Conservation (phyloP, 106 monocot species). For the Apostasia shenzhenica region DNA sequence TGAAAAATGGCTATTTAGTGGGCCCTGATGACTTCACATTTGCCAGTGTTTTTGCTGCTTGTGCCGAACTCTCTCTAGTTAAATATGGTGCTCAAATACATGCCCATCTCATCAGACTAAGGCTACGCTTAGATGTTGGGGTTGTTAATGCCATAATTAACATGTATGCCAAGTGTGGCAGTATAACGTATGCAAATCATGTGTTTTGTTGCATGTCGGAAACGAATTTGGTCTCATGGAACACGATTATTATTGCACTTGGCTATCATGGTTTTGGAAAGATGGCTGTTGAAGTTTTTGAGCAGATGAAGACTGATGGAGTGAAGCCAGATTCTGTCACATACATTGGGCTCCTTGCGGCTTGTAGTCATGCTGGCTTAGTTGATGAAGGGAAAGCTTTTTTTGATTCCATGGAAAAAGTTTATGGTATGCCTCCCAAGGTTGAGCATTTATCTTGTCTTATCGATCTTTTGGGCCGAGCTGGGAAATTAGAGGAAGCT, state of each 20-base stretch:
- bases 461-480: conserved; percentile 59
- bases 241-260: conserved; percentile 51
- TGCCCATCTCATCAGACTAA: conserved; percentile 30
- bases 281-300: conserved; percentile 28
- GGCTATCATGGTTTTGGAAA: conserved; percentile 42
- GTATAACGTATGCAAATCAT: conserved; percentile 21
- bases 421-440: conserved; percentile 18
- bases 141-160: conserved; percentile 57
- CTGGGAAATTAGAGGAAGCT: conserved; percentile 56
- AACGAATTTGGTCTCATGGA: conserved; percentile 58
- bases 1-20: conserved; percentile 18
- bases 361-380: conserved; percentile 55
- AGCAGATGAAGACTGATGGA: conserved; percentile 26
- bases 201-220: conserved; percentile 21
- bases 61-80: conserved; percentile 41
- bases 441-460: conserved; percentile 61
- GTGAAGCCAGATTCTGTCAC: conserved; percentile 36
- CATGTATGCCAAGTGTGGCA: conserved; percentile 70
- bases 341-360: conserved; percentile 42
- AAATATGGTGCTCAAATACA: conserved; percentile 48
- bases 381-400: conserved; percentile 36
- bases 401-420: conserved; percentile 34
- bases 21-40: conserved; percentile 41
- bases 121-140: conserved; percentile 20
- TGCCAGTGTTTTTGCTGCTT: conserved; percentile 32